phyloP scores from a whole-genome alignment of 176 grass and related monocot species.

The Oryza officinalis region DNA sequence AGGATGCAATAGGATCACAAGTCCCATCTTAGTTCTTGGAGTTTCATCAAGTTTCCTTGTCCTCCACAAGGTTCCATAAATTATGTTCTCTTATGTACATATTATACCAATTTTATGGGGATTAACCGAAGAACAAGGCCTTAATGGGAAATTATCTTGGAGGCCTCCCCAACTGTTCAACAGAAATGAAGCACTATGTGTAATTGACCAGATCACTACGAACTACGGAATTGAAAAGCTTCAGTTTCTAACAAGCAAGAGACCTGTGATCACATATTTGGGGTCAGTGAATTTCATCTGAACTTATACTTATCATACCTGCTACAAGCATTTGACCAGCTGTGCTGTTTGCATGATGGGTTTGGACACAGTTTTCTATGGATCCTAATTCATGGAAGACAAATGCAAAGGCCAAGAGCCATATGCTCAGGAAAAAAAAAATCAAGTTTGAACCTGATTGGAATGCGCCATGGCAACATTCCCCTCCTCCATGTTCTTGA shows the following conservation, averaged over 20 bases:
- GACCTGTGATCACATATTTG: neutral
- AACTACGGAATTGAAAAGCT: neutral
- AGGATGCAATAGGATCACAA: too few species aligned
- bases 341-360: neutral
- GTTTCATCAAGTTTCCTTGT: too few species aligned
- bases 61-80: too few species aligned
- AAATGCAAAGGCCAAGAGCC: neutral
- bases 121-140: too few species aligned
- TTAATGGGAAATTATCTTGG: too few species aligned
- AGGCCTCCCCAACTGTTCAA: too few species aligned
- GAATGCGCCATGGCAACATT: neutral
- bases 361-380: neutral
- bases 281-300: neutral
- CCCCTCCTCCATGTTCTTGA: neutral
- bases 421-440: neutral
- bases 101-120: too few species aligned
- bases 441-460: neutral
- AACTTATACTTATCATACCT: neutral
- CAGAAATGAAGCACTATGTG: too few species aligned
- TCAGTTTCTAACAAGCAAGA: neutral
- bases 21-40: too few species aligned
- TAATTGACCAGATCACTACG: too few species aligned
- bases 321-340: too few species aligned
- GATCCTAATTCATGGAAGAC: neutral
- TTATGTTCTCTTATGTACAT: too few species aligned